Base-by-base conservation (phyloP, 2,329 filamentous ascomycete genomes). In the Kalaharituber pfeilii region DNA sequence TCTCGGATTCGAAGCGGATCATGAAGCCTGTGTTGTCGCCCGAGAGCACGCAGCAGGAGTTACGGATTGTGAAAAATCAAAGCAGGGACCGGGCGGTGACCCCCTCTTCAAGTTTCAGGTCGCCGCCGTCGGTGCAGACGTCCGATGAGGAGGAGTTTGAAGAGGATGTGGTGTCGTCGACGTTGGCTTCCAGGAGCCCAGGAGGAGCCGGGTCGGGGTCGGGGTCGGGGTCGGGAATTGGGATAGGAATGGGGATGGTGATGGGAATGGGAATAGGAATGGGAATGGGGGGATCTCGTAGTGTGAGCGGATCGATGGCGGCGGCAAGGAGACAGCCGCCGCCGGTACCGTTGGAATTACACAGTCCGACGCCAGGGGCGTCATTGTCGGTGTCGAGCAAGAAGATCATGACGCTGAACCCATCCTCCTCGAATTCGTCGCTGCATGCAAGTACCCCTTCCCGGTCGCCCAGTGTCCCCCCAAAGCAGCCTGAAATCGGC, bases 1-100 rank as follows among this genome's bases (percentile, higher is more conserved):
- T 60, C 54, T 61, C 59, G 9, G 59, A 60, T 56, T 61, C 59
- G 3, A 61, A 56, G 50, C 55, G 59, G 44, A 61, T 61, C 27
- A 49, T 53, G 50, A 56, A 54, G n/a, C 33, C 33, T 1, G n/a
- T n/a, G n/a, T 18, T 39, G 5, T 39, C 33, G 8, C 33, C 33
- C 33, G 33, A 39, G 20, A 39, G 33, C 20, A 39, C 33, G 8
- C 33, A 39, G 13, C 13, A 13, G 20, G 33, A 39, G 15, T 18
- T 39, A 9, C 15, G 5, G 20, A 39, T 39, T 8, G 4, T 39
- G 33, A 39, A 39, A 39, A 39, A 39, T 39, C 33, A 39, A 39
- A 13, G 22, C 13, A 49, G 20, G 11, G n/a, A 39, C 30, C n/a
- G 30, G 20, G 13, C 25, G 15, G 22, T 22, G 5, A 49, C 20